Conservation (phyloP, 1,284 basidiomycete genomes). For the Leccinum fuscescens region DNA sequence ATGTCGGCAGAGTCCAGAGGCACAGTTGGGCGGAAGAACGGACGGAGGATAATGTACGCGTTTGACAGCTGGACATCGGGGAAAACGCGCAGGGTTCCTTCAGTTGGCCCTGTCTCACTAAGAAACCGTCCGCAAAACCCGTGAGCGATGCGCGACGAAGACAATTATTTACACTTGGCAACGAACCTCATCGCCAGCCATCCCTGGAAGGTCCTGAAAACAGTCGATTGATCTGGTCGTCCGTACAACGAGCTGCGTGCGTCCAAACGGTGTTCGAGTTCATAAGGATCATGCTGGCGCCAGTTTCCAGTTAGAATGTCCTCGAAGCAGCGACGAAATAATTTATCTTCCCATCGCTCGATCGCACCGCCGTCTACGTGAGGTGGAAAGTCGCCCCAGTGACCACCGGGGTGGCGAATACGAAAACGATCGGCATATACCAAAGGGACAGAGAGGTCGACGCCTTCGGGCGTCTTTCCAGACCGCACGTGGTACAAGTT, state of each 20-base stretch:
- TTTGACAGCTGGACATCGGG: constrained; percentile 74
- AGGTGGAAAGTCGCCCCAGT: constrained; percentile 68
- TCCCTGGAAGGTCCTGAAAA: constrained; percentile 83
- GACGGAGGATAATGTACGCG: constrained; percentile 79
- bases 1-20: constrained; percentile 41
- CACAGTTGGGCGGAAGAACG: constrained; percentile 70
- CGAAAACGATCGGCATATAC: constrained; percentile 82
- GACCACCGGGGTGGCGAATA: constrained; percentile 72
- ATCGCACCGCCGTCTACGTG: constrained; percentile 83
- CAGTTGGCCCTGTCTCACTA: constrained; percentile 67
- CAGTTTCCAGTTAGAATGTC: constrained; percentile 70
- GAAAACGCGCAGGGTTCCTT: constrained; percentile 81
- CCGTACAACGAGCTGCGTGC: constrained; percentile 63
- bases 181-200: constrained; percentile 65
- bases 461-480: constrained; percentile 43
- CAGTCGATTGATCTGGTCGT: constrained; percentile 56
- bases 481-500: constrained; percentile 54
- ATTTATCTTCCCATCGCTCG: constrained; percentile 82
- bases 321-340: constrained; percentile 64
- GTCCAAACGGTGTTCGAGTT: constrained; percentile 58
- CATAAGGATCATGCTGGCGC: constrained; percentile 71
- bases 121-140: neutral
- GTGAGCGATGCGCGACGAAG: neutral
- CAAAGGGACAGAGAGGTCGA: constrained; percentile 68
- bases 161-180: neutral